Evolutionary conservation across 352 stramenopile genomes (phyloP).

Genomic region (Globisporangium parvum): DNA sequence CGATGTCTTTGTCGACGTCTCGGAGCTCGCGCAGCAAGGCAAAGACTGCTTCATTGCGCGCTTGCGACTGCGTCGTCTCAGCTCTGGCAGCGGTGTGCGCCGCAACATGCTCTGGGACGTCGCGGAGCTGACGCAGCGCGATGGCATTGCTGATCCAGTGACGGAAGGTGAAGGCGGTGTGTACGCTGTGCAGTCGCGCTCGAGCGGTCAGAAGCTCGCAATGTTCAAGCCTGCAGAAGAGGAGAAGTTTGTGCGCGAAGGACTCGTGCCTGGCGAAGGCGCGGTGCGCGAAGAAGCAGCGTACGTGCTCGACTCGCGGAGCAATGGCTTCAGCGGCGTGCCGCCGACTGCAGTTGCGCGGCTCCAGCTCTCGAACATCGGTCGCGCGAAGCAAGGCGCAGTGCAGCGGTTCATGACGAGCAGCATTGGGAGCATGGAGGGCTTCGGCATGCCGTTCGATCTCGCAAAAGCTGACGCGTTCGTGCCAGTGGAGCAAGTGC

Average conservation of each 20-base stretch:
- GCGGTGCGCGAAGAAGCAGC: slow-evolving; percentile 70
- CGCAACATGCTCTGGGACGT: slow-evolving; percentile 81
- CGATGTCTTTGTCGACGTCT: slow-evolving; percentile 68
- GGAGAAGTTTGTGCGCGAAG: slow-evolving; percentile 71
- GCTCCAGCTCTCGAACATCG: slow-evolving; percentile 40
- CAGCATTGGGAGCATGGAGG: slow-evolving; percentile 73
- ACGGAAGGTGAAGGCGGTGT: slow-evolving; percentile 63
- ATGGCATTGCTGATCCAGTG: slow-evolving; percentile 50
- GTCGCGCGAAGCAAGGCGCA: slow-evolving; percentile 51
- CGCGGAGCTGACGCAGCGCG: slow-evolving; percentile 36
- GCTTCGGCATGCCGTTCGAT: slow-evolving; percentile 75
- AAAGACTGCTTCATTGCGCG: slow-evolving; percentile 70
- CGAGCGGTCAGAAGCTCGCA: slow-evolving; percentile 65
- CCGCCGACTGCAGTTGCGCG: slow-evolving; percentile 66
- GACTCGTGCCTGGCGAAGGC: slow-evolving; percentile 57
- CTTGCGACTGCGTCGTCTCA: slow-evolving; percentile 49
- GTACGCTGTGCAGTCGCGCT: slow-evolving; percentile 62
- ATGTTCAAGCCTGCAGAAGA: slow-evolving; percentile 81
- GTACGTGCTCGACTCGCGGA: slow-evolving; percentile 65
- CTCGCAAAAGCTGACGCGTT: slow-evolving; percentile 52
- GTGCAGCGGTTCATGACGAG: slow-evolving; percentile 80
- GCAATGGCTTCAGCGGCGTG: slow-evolving; percentile 69
- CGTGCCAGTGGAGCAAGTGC: slow-evolving; percentile 68
- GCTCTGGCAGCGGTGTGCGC: slow-evolving; percentile 48
- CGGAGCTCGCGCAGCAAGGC: slow-evolving; percentile 58